Conservation (phyloP, 192 early-diverging fungal species). For the Linnemannia zychae region DNA sequence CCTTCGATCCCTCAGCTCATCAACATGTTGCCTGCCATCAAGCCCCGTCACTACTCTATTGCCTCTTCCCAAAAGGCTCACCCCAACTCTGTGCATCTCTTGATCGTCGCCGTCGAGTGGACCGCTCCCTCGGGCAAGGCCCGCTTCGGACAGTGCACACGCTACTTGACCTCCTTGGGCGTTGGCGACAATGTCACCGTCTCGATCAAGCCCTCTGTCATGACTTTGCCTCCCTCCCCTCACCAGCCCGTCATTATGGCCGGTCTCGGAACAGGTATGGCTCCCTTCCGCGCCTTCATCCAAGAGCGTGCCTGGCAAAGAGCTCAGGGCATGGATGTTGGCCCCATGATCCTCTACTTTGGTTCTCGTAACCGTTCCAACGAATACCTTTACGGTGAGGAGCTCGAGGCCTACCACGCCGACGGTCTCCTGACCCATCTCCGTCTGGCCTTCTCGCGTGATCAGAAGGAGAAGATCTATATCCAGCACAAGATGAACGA, state of each 20-base stretch:
- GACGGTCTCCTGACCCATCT: conserved; percentile 92
- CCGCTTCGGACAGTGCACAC: conserved; percentile 92
- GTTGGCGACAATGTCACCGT: conserved; percentile 83
- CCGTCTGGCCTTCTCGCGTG: conserved; percentile 94
- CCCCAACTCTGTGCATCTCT: conserved; percentile 89
- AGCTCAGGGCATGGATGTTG: conserved; percentile 83
- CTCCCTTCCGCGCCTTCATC: conserved; percentile 97
- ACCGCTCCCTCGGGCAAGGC: conserved; percentile 70
- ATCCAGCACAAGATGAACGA: conserved; percentile 97
- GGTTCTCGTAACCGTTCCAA: conserved; percentile 93
- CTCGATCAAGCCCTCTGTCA: conserved; percentile 95
- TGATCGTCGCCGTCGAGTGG: conserved; percentile 96
- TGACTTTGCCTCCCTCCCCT: conserved; percentile 91
- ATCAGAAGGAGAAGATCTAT: conserved; percentile 95
- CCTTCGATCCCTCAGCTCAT: conserved; percentile 81
- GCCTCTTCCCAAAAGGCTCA: conserved; percentile 91
- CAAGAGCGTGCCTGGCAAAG: conserved; percentile 91
- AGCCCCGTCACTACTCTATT: conserved; percentile 99
- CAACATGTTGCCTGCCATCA: conserved; percentile 85
- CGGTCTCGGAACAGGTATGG: conserved; percentile 98
- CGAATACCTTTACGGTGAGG: conserved; percentile 98
- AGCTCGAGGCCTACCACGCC: conserved; percentile 93
- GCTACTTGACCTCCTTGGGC: conserved; percentile 81
- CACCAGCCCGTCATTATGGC: conserved; percentile 95
- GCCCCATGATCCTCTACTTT: conserved; percentile 96